Base-by-base conservation (phyloP, 495 filamentous ascomycete species). In the Xylaria venustula region DNA sequence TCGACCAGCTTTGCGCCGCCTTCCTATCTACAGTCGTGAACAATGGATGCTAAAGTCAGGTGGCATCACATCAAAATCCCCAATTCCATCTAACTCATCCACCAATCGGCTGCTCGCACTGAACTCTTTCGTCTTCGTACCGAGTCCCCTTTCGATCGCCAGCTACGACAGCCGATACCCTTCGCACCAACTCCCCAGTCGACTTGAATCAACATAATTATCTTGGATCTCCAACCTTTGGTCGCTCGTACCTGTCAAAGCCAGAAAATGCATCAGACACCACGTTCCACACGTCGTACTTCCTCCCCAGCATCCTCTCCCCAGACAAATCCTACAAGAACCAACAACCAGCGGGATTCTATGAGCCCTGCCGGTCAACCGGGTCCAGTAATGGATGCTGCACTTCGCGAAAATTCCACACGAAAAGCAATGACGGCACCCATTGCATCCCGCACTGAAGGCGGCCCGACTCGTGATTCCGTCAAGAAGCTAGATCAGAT, bases 401-500 rank as follows among this genome's bases (percentile, higher is more conserved):
- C 77, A 72, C 54, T 62, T 66, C 56, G 62, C 11, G 77, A 82
- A 45, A 72, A 73, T 17, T 54, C 58, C n/a, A n/a, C 30, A 44
- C 41, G 58, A 47, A 32, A 55, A 23, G 71, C 73, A 19, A 73
- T 56, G 26, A 71, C 74, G 19, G 41, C 63, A 69, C 36, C 74
- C 68, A 63, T 79, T 71, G 79, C 81, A 49, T 69, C 77, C 26
- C 79, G 75, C 20, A 61, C 73, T 47, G 78, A 82, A 32, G 68
- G 75, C 71, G 64, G 80, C 66, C 64, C 79, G 63, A 79, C 71
- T 70, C 82, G 78, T 67, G 89, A 90, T 54, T 83, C 84, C 17
- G 71, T 90, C 67, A 81, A 82, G 67, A 93, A 92, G 72, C 77
- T 96, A 61, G 92, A 91, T 68, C 92, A 96, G 79, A 90, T 97